Evolutionary conservation across 1,284 basidiomycete genomes (phyloP).

Genomic region (Cerioporus squamosus): DNA sequence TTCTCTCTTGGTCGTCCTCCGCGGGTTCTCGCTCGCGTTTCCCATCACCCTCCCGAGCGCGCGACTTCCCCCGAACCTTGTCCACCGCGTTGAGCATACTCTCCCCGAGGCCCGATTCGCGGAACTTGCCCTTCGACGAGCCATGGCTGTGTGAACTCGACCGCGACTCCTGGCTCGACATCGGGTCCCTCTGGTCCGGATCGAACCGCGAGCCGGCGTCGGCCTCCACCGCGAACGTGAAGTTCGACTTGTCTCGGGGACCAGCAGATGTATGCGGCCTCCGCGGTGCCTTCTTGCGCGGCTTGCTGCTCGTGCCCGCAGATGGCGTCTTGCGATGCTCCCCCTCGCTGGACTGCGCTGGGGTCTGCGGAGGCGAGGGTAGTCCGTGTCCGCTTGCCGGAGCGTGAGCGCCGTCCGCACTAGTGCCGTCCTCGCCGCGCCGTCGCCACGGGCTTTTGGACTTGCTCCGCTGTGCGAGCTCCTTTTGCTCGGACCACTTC

Average conservation of each 20-base stretch:
- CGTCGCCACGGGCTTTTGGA: constrained; percentile 60
- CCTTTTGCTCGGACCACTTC: constrained; percentile 56
- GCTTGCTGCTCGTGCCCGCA: constrained; percentile 15
- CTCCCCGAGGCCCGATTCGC: constrained; percentile 25
- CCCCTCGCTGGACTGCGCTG: constrained; percentile 20
- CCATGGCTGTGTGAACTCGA: constrained; percentile 16
- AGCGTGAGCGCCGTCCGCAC: constrained; percentile 15
- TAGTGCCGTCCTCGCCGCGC: constrained; percentile 21
- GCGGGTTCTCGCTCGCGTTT: constrained; percentile 20
- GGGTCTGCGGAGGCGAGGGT: constrained; percentile 25
- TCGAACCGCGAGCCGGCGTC: constrained; percentile 11
- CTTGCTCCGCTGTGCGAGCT: constrained; percentile 49
- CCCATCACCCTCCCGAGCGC: constrained; percentile 17
- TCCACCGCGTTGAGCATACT: constrained; percentile 23
- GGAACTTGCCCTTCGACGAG: constrained; percentile 10
- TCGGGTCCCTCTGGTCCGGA: constrained; percentile 16
- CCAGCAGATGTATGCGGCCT: constrained; percentile 74
- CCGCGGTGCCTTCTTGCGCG: constrained; percentile 40
- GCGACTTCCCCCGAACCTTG: constrained; percentile 20
- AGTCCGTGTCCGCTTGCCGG: constrained; percentile 13
- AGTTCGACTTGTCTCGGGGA: constrained; percentile 55
- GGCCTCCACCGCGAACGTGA: constrained; percentile 32
- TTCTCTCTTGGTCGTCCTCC: constrained; percentile 22
- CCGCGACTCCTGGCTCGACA: constrained; percentile 31
- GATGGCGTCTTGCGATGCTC: constrained; percentile 9